phyloP scores from a whole-genome alignment of 495 filamentous ascomycete species.

The Pyronema omphalodes region DNA sequence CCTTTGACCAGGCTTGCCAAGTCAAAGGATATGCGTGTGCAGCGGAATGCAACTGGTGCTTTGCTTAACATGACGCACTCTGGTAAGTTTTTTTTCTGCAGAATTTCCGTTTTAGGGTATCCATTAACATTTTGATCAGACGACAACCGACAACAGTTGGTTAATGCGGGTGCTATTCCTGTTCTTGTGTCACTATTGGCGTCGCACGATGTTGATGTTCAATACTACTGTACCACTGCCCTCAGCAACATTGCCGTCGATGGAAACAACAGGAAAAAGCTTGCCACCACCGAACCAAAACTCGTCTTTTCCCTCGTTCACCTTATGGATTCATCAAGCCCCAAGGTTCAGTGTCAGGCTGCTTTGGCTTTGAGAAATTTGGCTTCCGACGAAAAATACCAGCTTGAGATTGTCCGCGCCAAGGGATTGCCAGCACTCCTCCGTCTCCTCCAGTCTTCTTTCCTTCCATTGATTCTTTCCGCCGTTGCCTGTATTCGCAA shows the following conservation, averaged over 20 bases:
- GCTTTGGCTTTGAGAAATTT: slow-evolving; percentile 86
- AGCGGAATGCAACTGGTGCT: slow-evolving; percentile 91
- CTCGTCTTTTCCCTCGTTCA: slow-evolving; percentile 86
- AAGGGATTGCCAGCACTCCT: slow-evolving; percentile 69
- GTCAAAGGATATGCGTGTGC: slow-evolving; percentile 96
- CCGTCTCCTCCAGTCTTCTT: slow-evolving; percentile 79
- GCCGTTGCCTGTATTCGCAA: slow-evolving; percentile 97
- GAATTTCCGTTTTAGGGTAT: background rate
- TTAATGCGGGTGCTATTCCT: slow-evolving; percentile 89
- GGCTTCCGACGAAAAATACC: slow-evolving; percentile 95
- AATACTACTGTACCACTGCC: slow-evolving; percentile 98
- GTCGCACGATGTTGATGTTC: slow-evolving; percentile 84
- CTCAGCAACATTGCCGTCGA: slow-evolving; percentile 98
- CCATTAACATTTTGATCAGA: slow-evolving; percentile 32
- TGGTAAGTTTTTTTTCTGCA: slow-evolving; percentile 36
- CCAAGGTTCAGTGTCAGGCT: slow-evolving; percentile 95
- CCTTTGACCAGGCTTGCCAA: slow-evolving; percentile 84
- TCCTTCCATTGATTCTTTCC: slow-evolving; percentile 86
- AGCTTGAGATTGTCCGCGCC: slow-evolving; percentile 86
- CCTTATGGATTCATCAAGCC: slow-evolving; percentile 90
- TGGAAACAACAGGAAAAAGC: slow-evolving; percentile 66
- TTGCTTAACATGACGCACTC: slow-evolving; percentile 98
- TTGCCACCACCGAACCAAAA: slow-evolving; percentile 73
- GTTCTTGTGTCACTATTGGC: slow-evolving; percentile 87
- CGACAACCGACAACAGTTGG: slow-evolving; percentile 91